Conservation (phyloP, 306 rosid genomes). For the barrel medic (Medicago truncatula) region DNA sequence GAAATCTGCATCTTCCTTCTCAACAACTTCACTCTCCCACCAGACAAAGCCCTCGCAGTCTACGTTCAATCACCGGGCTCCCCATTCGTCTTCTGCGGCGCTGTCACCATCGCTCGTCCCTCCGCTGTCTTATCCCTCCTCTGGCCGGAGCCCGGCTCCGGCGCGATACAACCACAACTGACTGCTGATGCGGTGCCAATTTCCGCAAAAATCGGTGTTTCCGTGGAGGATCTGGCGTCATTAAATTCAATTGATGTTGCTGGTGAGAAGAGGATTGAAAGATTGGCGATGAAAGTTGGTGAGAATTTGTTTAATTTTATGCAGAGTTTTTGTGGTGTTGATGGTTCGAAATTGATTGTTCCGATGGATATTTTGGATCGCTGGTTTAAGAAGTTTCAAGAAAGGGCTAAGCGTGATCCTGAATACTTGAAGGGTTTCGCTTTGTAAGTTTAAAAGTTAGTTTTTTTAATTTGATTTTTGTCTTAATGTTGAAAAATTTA, state of each 20-base stretch:
- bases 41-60: slow-evolving; percentile 87
- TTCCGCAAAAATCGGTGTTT: slow-evolving; percentile 91
- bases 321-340: slow-evolving; percentile 94
- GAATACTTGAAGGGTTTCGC: slow-evolving; percentile 79
- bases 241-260: slow-evolving; percentile 78
- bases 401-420: slow-evolving; percentile 84
- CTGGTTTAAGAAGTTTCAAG: slow-evolving; percentile 93
- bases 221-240: slow-evolving; percentile 85
- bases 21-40: slow-evolving; percentile 81
- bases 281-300: slow-evolving; percentile 81
- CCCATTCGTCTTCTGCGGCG: slow-evolving; percentile 79
- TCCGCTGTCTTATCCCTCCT: slow-evolving; percentile 72
- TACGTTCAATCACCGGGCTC: slow-evolving; percentile 92
- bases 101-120: slow-evolving; percentile 74
- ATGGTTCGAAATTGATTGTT: slow-evolving; percentile 81
- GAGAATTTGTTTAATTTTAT: slow-evolving; percentile 90
- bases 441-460: slow-evolving; percentile 35
- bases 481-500: not conserved
- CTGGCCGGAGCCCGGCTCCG: slow-evolving; percentile 78
- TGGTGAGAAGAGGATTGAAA: slow-evolving; percentile 68
- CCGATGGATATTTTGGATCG: slow-evolving; percentile 94
- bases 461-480: not conserved
- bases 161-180: slow-evolving; percentile 56
- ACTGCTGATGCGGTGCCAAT: slow-evolving; percentile 65
- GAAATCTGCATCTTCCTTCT: slow-evolving; percentile 87